Percentiles rank a stretch among this genome's conserved stretches.
phyloP scores from a whole-genome alignment of 1,284 basidiomycete species.

The Boletus mariae region DNA sequence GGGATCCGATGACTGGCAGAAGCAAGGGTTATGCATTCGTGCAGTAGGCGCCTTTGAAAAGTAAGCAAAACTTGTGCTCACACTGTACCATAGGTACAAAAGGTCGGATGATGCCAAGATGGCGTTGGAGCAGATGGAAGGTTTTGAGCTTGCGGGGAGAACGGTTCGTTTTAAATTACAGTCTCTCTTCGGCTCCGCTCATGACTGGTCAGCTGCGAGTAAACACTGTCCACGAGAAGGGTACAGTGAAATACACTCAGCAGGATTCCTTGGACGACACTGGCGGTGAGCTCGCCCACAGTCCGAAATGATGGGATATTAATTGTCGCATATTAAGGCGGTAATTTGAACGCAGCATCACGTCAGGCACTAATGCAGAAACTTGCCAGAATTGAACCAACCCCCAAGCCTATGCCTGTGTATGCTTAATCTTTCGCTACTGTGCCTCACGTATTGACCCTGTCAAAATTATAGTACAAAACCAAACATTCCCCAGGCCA shows the following conservation, averaged over 20 bases:
- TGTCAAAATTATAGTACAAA: conserved; percentile 43
- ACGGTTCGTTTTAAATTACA: conserved; percentile 51
- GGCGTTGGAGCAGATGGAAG: conserved; percentile 97
- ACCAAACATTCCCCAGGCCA: conserved; percentile 69
- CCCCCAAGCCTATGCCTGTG: conserved; percentile 56
- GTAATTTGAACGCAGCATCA: conserved; percentile 92
- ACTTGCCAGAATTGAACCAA: conserved; percentile 86
- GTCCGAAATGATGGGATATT: conserved; percentile 4
- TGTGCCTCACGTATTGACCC: conserved; percentile 10
- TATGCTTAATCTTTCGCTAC: conserved; percentile 35
- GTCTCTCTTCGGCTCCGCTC: conserved; percentile 6
- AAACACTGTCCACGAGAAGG: conserved; percentile 89
- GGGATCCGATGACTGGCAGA: conserved; percentile 87
- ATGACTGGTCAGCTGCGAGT: conserved; percentile 65
- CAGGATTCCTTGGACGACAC: conserved; percentile 81
- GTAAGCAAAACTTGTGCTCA: background rate
- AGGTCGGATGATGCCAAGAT: conserved; percentile 89
- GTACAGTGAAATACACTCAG: conserved; percentile 66
- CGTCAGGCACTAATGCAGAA: conserved; percentile 99
- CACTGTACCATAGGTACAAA: conserved; percentile 62
- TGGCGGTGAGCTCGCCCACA: conserved; percentile 50
- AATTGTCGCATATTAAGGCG: conserved; percentile 45
- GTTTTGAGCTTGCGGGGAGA: conserved; percentile 93
- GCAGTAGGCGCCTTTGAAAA: conserved; percentile 53
- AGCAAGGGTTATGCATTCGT: conserved; percentile 99